Evolutionary conservation across 1,139 yeast genomes (phyloP).

Genomic region (Hansenula sp.): DNA sequence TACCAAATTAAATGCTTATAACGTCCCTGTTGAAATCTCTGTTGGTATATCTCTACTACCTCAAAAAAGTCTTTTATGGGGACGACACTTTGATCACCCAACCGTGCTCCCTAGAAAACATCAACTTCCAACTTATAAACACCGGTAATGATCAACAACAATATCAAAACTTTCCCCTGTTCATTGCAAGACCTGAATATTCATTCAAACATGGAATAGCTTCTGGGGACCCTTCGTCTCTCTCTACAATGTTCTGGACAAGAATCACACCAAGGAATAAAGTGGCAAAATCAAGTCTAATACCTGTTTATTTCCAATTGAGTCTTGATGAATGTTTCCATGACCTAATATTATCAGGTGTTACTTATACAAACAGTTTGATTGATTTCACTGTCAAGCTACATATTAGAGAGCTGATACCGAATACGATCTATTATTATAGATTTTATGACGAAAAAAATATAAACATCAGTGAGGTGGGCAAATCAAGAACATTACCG

Average conservation of each 20-base stretch:
- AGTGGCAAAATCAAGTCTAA: slow-evolving; percentile 2
- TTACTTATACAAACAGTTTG: slow-evolving; percentile 1
- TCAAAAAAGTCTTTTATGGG: neutral
- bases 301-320: slow-evolving; percentile 1
- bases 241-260: slow-evolving; percentile 3
- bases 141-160: neutral
- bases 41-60: slow-evolving; percentile 1
- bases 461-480: neutral
- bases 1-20: neutral
- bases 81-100: neutral
- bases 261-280: neutral
- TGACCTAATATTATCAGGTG: neutral
- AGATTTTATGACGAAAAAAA: neutral
- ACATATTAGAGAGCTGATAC: neutral
- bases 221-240: slow-evolving; percentile 2
- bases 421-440: neutral
- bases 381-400: slow-evolving; percentile 3
- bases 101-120: neutral
- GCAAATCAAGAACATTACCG: neutral
- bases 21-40: neutral
- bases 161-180: slow-evolving; percentile 1
- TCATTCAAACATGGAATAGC: slow-evolving; percentile 1
- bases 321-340: neutral
- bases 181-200: neutral
- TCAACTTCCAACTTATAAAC: neutral